Conservation (phyloP, 345 rosid genomes). For the Gossypium stocksii region DNA sequence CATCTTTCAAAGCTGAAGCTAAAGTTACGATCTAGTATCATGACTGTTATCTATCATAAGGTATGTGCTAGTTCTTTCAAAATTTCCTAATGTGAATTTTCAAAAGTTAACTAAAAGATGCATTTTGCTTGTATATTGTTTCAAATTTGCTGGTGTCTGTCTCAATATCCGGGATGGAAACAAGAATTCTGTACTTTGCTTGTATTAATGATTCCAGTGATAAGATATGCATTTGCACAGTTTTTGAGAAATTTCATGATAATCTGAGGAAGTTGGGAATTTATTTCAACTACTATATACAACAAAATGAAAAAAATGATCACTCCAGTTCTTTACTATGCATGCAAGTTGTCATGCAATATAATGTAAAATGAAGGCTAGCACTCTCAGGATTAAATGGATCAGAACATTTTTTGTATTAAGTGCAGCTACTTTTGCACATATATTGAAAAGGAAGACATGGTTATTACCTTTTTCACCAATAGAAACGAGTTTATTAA, state of each 20-base stretch:
- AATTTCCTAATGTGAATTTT: background rate
- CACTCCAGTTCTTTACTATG: background rate
- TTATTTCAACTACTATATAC: background rate
- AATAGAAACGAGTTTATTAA: background rate
- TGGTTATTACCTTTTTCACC: background rate
- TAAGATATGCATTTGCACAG: background rate
- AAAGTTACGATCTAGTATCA: conserved; percentile 77
- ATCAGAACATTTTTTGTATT: background rate
- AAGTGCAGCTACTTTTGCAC: background rate
- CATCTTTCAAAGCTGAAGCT: conserved; percentile 74
- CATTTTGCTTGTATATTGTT: background rate
- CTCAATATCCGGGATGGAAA: background rate
- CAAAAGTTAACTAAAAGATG: background rate
- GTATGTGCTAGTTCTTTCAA: conserved; percentile 27
- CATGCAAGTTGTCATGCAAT: background rate
- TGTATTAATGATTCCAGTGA: background rate
- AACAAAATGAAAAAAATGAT: background rate
- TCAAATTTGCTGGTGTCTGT: background rate
- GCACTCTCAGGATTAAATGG: background rate
- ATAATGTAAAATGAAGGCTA: background rate
- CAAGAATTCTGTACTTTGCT: background rate
- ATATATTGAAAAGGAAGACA: background rate
- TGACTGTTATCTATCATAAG: conserved; percentile 77
- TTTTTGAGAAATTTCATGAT: background rate
- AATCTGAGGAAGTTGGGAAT: background rate